Evolutionary conservation across 371 early-diverging fungal species (phyloP), one percentile per base, ranked within the genome.

Genomic region (Mucor plumbeus): DNA sequence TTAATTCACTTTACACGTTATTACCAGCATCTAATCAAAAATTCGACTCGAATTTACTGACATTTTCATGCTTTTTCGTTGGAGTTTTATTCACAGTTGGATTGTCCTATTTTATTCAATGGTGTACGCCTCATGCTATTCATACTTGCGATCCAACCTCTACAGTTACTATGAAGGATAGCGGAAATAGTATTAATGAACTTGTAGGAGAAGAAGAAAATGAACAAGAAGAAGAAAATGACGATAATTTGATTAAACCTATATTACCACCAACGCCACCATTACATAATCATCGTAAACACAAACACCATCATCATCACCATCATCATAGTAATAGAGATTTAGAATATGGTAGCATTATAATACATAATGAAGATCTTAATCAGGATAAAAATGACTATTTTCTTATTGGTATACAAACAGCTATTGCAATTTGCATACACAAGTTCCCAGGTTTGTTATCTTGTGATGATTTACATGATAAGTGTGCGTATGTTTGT

Each of bases 381-480:
- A 19, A 35, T 0, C 36, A 57, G 31, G 54, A 62, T 34, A 68
- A 59, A 44, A 48, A 64, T 35, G 65, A 63, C n/a, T 76, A 67
- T 65, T 68, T 70, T 31, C 61, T 67, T 34, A 85, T 87, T 61
- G 91, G 88, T 26, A 76, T 90, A 48, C 90, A 91, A 69, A 89
- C 91, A 14, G 90, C 90, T 1, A 77, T 89, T 17, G 90, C 91
- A 26, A 86, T 92, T 44, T 83, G 87, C 8, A 71, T 90, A 33
- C 92, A 91, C 77, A 92, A 92, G 78, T 82, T 90, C 61, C 90
- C 90, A 69, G 87, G 83, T 80, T 67, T 50, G 50, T 50, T 11
- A 39, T 39, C 57, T 50, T 48, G 61, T 41, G 38, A 60, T 34
- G 15, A 47, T 26, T 50, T 50, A 50, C 50, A 50, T 50, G 50